phyloP scores from a whole-genome alignment of 2,329 filamentous ascomycete species.

The Grosmannia serpens region DNA sequence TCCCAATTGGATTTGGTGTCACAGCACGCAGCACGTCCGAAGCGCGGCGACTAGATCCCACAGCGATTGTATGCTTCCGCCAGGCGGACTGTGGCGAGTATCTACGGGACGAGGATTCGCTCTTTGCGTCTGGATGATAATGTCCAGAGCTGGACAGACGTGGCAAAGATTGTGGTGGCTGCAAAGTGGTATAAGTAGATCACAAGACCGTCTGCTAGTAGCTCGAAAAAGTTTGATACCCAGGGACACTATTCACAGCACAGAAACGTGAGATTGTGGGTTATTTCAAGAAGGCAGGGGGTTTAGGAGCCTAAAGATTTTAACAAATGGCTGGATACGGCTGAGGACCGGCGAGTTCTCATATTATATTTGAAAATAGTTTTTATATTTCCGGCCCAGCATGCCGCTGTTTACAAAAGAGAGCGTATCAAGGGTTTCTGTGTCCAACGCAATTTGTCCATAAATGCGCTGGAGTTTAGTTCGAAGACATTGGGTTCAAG shows the following conservation, averaged over 20 bases:
- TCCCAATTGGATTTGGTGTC: conserved; percentile 84
- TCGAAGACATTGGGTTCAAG: no score
- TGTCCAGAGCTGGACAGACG: neutral
- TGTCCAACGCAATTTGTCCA: neutral
- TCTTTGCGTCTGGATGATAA: conserved; percentile 34
- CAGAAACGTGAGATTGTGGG: neutral
- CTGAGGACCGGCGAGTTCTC: no score
- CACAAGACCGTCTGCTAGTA: neutral
- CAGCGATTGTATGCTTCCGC: conserved; percentile 76
- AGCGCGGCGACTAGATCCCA: conserved; percentile 75
- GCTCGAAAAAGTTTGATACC: neutral
- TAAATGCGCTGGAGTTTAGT: no score
- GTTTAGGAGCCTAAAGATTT: no score
- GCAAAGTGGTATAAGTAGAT: neutral
- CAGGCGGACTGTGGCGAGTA: conserved; percentile 95
- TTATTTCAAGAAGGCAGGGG: neutral
- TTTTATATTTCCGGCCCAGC: neutral
- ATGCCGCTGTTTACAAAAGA: neutral
- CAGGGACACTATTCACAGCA: neutral
- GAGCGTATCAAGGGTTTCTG: neutral
- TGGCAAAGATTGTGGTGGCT: neutral
- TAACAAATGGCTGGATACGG: no score
- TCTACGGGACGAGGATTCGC: conserved; percentile 65
- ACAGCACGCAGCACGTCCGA: conserved; percentile 82
- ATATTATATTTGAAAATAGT: neutral